Base-by-base conservation (phyloP, 2,329 filamentous ascomycete genomes). In the Aspergillus viridinutans region DNA sequence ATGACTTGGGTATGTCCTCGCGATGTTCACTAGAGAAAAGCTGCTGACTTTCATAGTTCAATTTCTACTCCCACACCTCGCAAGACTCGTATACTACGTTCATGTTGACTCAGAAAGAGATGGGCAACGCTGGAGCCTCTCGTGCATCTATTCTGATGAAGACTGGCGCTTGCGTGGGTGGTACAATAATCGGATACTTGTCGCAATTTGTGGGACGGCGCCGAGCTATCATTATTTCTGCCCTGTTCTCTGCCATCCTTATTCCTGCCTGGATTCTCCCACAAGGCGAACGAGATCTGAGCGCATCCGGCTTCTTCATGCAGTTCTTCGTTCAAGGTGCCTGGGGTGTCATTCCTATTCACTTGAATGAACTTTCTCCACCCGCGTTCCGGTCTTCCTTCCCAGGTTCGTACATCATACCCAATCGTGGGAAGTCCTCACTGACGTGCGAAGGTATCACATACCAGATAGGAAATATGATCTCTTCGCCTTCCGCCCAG, bases 1-100 rank as follows among this genome's bases (percentile, higher is more conserved):
- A 92, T 92, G 89, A 89, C 86, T 0, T 89, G 87, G 67, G 68
- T 70, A 60, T 52, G 61, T 43, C 7, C 5, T 9, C 14, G 5
- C 14, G 3, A 5, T n/a, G 17, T 21, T 14, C 17, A n/a, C 9
- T 40, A n/a, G 29, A 35, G 26, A 20, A 9, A 25, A 25, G 12
- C 52, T 25, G 9, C 50, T 35, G 26, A 45, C 21, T 7, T 14
- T 8, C n/a, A 12, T 50, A 70, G 71, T 85, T 86, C 78, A 87
- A 86, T 74, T 86, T 81, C 72, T 91, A 90, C 76, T 89, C 86
- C 52, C 90, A 93, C 77, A 90, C 88, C 1, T 88, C 85, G 25
- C 89, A 93, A 71, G 90, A 93, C 75, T 88, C 83, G 50, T 92
- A 92, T 76, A 91, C 89, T 0, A 92, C 89, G 3, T 91, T 92